These are phyloP conservation scores for Trifolium repens DNA, from an alignment of 306 rosid genomes.

Conservation along the genomic window DNA sequence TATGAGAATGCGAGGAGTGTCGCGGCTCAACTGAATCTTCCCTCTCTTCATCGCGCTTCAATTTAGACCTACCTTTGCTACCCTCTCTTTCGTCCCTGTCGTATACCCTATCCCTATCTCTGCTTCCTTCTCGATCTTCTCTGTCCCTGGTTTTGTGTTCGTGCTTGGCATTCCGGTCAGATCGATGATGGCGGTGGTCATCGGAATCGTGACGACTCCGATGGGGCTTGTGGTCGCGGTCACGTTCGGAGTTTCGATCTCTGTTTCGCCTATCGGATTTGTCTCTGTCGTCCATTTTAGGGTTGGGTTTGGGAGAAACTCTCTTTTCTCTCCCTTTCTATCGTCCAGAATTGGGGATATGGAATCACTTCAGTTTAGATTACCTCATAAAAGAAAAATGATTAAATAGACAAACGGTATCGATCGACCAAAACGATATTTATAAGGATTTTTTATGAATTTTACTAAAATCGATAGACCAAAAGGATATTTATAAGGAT, in stretches of 20 bases:
- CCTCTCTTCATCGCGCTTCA: conserved; percentile 45
- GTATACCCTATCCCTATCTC: conserved; percentile 44
- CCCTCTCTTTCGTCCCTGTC: conserved; percentile 51
- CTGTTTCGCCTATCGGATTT: conserved; percentile 62
- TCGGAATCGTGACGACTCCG: conserved; percentile 60
- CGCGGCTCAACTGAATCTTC: conserved; percentile 56
- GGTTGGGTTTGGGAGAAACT: conserved; percentile 58
- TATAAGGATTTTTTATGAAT: too few relatives aligned
- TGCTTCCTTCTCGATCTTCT: conserved; percentile 61
- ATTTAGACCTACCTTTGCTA: conserved; percentile 52
- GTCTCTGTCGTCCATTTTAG: conserved; percentile 75
- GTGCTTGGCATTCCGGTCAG: conserved; percentile 58
- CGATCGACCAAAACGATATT: too few relatives aligned
- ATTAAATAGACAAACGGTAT: too few relatives aligned
- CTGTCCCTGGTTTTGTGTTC: conserved; percentile 59
- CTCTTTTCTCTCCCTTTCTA: conserved; percentile 1
- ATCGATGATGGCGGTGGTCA: conserved; percentile 62
- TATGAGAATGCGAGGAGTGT: conserved; percentile 53
- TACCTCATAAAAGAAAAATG: too few relatives aligned
- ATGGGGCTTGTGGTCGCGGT: conserved; percentile 44
- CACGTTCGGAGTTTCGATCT: conserved; percentile 50
- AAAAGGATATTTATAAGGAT: too few relatives aligned
- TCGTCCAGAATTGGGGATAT: background rate
- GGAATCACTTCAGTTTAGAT: background rate
- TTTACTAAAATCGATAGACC: too few relatives aligned